phyloP scores from a whole-genome alignment of 1,284 basidiomycete species.

The Cerrena zonata region DNA sequence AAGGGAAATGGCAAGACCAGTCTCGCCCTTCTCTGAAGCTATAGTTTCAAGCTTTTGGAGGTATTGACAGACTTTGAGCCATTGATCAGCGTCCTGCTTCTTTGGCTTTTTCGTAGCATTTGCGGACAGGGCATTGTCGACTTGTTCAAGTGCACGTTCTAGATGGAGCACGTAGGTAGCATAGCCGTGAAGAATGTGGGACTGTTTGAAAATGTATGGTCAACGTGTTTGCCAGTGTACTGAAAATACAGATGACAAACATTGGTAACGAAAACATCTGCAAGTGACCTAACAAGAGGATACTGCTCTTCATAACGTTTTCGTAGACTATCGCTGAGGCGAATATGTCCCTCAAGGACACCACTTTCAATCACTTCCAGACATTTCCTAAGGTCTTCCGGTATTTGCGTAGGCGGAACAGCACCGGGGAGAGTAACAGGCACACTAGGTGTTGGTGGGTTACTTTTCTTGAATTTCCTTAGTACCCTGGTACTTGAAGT shows the following conservation, averaged over 20 bases:
- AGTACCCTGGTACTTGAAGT: slow-evolving; percentile 47
- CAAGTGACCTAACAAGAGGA: slow-evolving; percentile 83
- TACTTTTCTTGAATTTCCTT: slow-evolving; percentile 63
- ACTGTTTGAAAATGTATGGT: slow-evolving; percentile 47
- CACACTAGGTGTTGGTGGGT: slow-evolving; percentile 34
- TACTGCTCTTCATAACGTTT: slow-evolving; percentile 91
- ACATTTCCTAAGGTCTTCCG: slow-evolving; percentile 80
- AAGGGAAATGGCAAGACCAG: slow-evolving; percentile 86
- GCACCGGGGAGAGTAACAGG: slow-evolving; percentile 40
- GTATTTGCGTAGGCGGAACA: slow-evolving; percentile 69
- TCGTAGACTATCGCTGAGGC: slow-evolving; percentile 73
- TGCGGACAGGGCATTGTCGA: slow-evolving; percentile 73
- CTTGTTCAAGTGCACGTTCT: slow-evolving; percentile 81
- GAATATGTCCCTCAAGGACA: slow-evolving; percentile 81
- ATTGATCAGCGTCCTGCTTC: slow-evolving; percentile 73
- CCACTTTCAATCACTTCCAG: slow-evolving; percentile 79
- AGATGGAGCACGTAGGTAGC: slow-evolving; percentile 87
- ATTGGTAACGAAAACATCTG: slow-evolving; percentile 89
- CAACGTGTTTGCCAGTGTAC: slow-evolving; percentile 2
- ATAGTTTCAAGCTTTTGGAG: slow-evolving; percentile 73
- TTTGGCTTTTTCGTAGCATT: slow-evolving; percentile 65
- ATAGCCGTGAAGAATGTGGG: slow-evolving; percentile 87
- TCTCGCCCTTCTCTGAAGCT: slow-evolving; percentile 83
- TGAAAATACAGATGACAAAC: slow-evolving; percentile 45
- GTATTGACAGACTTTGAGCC: slow-evolving; percentile 67